Base-by-base conservation (phyloP, 2,329 filamentous ascomycete genomes). In the Lecanicillium sp. region DNA sequence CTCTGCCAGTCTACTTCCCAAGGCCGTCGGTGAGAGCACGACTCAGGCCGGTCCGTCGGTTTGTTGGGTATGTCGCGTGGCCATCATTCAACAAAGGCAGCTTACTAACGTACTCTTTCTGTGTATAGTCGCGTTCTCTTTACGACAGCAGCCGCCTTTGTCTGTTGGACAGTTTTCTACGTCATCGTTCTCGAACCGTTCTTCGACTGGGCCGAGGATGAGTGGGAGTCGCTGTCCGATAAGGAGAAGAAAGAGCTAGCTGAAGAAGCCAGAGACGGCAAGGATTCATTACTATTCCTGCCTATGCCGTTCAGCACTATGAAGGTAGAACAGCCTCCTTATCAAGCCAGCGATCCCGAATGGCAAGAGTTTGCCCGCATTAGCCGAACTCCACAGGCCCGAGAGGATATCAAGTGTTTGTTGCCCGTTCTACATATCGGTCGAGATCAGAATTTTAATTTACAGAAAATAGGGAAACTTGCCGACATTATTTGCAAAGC, bases 291-390 rank as follows among this genome's bases (percentile, higher is more conserved):
- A 12, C 17, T 72, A 5, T 85, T 85, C 51, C 72, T 86, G 7
- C 79, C 83, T 0, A 75, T 86, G 44, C 79, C 80, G 3, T 79
- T 79, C 36, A 80, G 77, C 2, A 77, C 71, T 1, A 71, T 70
- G 42, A 55, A 68, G 49, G 63, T 79, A 15, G 64, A 69, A 14
- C 69, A 73, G 24, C 59, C 63, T 24, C 75, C 74, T 2, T 84
- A 82, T 58, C 69, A 68, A 51, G 72, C 72, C 44, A 68, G 66
- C 21, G 80, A 84, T 54, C 81, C 81, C 3, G 83, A 86, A 61
- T 86, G 79, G 79, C 67, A 71, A 52, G 68, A 71, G 41, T 86
- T 83, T 53, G 58, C 81, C 14, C 74, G 73, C 48, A 66, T 85
- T n/a, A 78, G 73, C 52, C 73, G 72, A 52, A 73, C 85, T 51